Evolutionary conservation across 1,284 basidiomycete species (phyloP).

Genomic region (Ustilago shanxiensis): DNA sequence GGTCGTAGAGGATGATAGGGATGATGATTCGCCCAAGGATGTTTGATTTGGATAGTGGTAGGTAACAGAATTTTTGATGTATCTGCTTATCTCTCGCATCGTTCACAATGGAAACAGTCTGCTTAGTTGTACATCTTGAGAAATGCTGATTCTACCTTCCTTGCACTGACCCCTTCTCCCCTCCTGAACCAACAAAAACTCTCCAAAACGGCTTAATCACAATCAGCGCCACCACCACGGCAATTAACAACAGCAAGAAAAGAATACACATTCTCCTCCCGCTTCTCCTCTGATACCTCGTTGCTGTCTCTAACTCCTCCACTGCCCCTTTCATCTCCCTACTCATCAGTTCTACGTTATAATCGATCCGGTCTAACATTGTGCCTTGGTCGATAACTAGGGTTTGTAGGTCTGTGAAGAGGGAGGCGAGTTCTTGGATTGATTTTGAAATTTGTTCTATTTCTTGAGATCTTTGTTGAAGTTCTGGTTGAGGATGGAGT

Average conservation of each 20-base stretch:
- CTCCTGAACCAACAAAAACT: neutral
- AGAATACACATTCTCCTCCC: constrained; percentile 93
- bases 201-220: constrained; percentile 79
- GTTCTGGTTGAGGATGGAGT: constrained; percentile 14
- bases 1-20: constrained; percentile 34
- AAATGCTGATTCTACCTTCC: too few relatives aligned
- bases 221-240: constrained; percentile 83
- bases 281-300: constrained; percentile 91
- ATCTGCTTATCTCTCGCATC: constrained; percentile 1
- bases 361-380: constrained; percentile 94
- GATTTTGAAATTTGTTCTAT: constrained; percentile 91
- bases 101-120: neutral
- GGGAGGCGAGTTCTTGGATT: constrained; percentile 89
- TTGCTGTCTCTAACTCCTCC: constrained; percentile 84
- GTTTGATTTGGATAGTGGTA: neutral
- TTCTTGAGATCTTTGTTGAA: constrained; percentile 75
- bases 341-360: constrained; percentile 93
- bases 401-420: constrained; percentile 92
- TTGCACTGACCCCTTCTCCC: neutral
- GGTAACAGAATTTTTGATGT: neutral
- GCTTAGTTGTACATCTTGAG: too few relatives aligned
- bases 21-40: constrained; percentile 12
- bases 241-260: constrained; percentile 87
- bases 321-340: constrained; percentile 85
- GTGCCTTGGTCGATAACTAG: constrained; percentile 99